A percentile compares a stretch with the other conserved stretches of the same genome.
phyloP scores from a whole-genome alignment of 1,284 basidiomycete genomes.

The Peniophora sp. region DNA sequence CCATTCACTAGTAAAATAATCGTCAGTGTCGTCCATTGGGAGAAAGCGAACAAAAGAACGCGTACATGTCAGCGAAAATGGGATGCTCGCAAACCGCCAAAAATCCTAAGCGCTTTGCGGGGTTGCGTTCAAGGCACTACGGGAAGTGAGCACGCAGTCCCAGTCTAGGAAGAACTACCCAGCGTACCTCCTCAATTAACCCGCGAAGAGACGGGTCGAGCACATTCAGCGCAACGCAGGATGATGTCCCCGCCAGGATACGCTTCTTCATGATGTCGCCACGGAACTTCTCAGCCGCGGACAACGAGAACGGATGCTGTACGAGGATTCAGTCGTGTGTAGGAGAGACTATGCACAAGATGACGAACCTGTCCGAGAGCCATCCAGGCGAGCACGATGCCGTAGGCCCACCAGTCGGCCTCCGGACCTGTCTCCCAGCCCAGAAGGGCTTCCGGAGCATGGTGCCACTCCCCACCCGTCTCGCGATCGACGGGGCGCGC shows the following conservation, averaged over 20 bases:
- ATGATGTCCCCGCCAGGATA: slow-evolving; percentile 1
- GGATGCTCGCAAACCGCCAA: slow-evolving; percentile 5
- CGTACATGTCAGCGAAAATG: slow-evolving; percentile 11
- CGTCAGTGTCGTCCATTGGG: not conserved
- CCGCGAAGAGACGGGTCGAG: not conserved
- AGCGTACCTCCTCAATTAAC: slow-evolving; percentile 8
- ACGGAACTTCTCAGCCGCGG: not conserved
- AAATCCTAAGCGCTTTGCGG: slow-evolving; percentile 8
- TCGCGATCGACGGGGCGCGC: not conserved
- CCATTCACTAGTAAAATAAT: not conserved
- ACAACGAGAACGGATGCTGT: slow-evolving; percentile 7
- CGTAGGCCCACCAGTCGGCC: slow-evolving; percentile 13
- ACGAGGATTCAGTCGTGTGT: not conserved
- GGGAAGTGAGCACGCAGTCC: not conserved
- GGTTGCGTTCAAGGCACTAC: slow-evolving; percentile 13
- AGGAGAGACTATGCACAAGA: not conserved
- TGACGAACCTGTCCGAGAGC: slow-evolving; percentile 8
- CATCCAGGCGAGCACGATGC: slow-evolving; percentile 11
- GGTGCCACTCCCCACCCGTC: slow-evolving; percentile 9
- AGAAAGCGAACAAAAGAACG: too few species aligned
- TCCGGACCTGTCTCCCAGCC: slow-evolving; percentile 11
- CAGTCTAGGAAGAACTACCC: not conserved
- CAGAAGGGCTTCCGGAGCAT: slow-evolving; percentile 11
- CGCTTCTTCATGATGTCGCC: slow-evolving; percentile 5
- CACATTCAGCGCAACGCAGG: slow-evolving; percentile 4